Base-by-base conservation (phyloP, 139 green algal genomes). In the Chlorella sp. region DNA sequence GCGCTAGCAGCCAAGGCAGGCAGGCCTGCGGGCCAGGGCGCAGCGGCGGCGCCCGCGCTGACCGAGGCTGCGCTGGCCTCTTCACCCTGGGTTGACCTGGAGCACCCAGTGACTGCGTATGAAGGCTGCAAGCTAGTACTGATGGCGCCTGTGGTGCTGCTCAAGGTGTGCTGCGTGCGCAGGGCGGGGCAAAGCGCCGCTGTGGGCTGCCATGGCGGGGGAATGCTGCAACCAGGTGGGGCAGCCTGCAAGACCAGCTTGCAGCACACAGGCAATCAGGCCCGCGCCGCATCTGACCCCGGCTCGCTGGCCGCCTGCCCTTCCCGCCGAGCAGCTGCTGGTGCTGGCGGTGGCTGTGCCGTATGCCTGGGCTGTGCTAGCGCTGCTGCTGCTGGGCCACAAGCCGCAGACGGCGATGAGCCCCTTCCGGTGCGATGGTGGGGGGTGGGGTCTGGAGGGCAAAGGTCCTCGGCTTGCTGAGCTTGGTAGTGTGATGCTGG, bases 121-220 rank as follows among this genome's bases (percentile, higher is more conserved):
- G 90, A 92, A 56, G 84, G 41, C 56, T 74, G 89, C 60, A 92
- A 92, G 82, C n/a, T 88, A n/a, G 51, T 88, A 0, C 36, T 88
- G 19, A 77, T 89, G 54, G 30, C 83, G 2, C 89, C 87, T 0
- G 73, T 81, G 41, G 72, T 85, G 17, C 13, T 85, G 11, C n/a
- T 92, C 40, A 90, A 82, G 41, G 48, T 81, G 26, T n/a, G n/a
- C n/a, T n/a, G n/a, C n/a, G n/a, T n/a, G n/a, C n/a, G n/a, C n/a
- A n/a, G n/a, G n/a, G n/a, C n/a, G n/a, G 38, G 40, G 19, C 2
- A 4, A 3, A 7, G 38, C 22, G 34, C 65, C 9, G 28, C 36
- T 34, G 69, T 11, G 38, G 14, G 14, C n/a, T 40, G 32, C 4
- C 32, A 70, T 38, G 67, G 67, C 28, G 3, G 62, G 19, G 62